Evolutionary conservation across 31 red algal species (phyloP).

Genomic region (Bonnemaisonia californica): DNA sequence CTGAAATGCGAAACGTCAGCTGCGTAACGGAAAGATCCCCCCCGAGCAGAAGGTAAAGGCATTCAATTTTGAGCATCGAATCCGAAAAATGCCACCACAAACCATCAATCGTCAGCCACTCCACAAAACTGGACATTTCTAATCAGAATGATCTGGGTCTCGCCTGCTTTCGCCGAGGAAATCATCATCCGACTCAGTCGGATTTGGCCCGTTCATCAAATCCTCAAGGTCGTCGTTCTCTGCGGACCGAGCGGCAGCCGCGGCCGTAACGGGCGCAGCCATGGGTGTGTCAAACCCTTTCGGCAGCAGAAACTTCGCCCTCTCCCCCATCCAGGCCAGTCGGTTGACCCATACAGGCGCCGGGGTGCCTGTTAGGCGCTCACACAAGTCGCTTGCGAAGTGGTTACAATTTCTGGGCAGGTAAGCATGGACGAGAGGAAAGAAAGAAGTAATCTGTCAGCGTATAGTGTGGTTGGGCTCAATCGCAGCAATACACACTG

Average conservation of each 20-base stretch:
- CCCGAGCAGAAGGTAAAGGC: not conserved
- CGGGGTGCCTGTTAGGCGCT: constrained; percentile 52
- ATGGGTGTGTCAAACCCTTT: constrained; percentile 69
- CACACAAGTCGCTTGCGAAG: constrained; percentile 69
- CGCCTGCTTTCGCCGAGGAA: not conserved
- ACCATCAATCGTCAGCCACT: too few species aligned
- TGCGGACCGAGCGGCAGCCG: constrained; percentile 14
- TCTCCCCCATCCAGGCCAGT: constrained; percentile 62
- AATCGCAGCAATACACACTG: too few species aligned
- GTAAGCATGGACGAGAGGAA: too few species aligned
- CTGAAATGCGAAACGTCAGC: too few species aligned
- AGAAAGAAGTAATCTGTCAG: too few species aligned
- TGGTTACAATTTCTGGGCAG: constrained; percentile 74
- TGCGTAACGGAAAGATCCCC: not conserved
- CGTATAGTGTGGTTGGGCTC: too few species aligned
- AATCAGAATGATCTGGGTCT: constrained; percentile 29
- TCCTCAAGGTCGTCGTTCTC: not conserved
- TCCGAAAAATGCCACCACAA: too few species aligned
- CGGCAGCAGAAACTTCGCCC: constrained; percentile 74
- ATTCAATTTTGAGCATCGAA: too few species aligned
- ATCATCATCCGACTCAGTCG: constrained; percentile 21
- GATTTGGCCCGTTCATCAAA: not conserved
- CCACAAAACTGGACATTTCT: too few species aligned
- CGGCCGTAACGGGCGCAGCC: constrained; percentile 67
- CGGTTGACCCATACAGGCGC: constrained; percentile 82